Evolutionary conservation across 2,329 filamentous ascomycete genomes (phyloP), one percentile per base, ranked within the genome.

Genomic region (Cordyceps militaris): DNA sequence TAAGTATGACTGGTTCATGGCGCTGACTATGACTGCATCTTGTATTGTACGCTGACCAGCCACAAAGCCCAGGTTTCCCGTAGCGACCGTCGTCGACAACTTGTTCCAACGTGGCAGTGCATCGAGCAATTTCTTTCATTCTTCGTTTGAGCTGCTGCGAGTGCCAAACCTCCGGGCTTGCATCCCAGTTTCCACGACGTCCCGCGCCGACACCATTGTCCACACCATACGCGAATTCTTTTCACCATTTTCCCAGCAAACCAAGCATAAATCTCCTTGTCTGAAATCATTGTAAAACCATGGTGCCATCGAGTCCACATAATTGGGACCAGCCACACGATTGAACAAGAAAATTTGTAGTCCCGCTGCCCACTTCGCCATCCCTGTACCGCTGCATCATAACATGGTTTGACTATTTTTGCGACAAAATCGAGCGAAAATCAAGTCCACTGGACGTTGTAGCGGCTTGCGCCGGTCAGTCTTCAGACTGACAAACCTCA

Each of bases 301-400:
- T 38, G 38, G 50, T 38, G 24, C 50, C 40, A 54, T 54, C 51
- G 51, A 19, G 26, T 54, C 51, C 51, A 54, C 51, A 44, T n/a
- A 34, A 46, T 40, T 40, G 36, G 23, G 36, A 46, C 43, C 24
- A n/a, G 43, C 43, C 14, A 19, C 43, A 19, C 26, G 7, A 16
- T n/a, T 47, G 47, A 30, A 24, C 34, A 30, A 49, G 30, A 49
- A 49, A 36, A 49, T 49, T 49, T 49, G 47, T 19, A 34, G 3
- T 24, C 11, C 13, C 23, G 47, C 19, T 49, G 34, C 9, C 23
- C 43, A 24, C 23, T n/a, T 24, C 8, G 44, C 14, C 30, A 49
- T 32, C 47, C 47, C 47, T 49, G 47, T 24, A 28, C 30, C 30
- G 47, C 47, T 36, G 47, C n/a, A 49, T n/a, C n/a, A n/a, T n/a